Evolutionary conservation across 106 monocot species (phyloP).

Genomic region (Apostasia ramifera): DNA sequence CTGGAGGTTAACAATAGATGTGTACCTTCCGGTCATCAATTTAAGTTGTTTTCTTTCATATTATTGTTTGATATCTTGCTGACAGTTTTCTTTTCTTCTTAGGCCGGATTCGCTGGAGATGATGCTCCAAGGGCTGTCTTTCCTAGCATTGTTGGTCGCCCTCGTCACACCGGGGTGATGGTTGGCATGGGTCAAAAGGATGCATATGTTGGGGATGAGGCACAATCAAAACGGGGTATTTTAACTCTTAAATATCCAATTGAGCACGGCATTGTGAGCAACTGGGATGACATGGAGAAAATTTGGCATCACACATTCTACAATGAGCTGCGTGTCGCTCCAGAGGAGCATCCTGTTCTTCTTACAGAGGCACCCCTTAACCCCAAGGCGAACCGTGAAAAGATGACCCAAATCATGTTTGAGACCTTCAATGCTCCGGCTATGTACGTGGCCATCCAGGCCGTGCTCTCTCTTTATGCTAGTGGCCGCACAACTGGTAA

Average conservation of each 20-base stretch:
- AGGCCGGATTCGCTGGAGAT: conserved; percentile 31
- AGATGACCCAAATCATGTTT: conserved; percentile 36
- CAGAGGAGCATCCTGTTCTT: conserved; percentile 23
- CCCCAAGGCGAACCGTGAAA: conserved; percentile 22
- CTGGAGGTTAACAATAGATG: neutral
- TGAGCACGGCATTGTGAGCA: conserved; percentile 27
- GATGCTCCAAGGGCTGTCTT: conserved; percentile 30
- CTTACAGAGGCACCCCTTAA: conserved; percentile 24
- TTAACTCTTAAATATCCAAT: conserved; percentile 17
- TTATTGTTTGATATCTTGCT: neutral
- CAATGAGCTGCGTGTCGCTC: conserved; percentile 27
- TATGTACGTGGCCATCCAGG: conserved; percentile 36
- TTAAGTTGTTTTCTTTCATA: neutral
- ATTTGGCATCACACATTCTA: conserved; percentile 27
- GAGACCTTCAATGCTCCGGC: conserved; percentile 33
- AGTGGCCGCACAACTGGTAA: conserved; percentile 28
- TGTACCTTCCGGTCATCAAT: neutral
- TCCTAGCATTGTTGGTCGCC: conserved; percentile 26
- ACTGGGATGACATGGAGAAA: conserved; percentile 34
- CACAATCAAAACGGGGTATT: conserved; percentile 21
- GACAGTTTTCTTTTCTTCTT: neutral
- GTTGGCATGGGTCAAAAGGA: conserved; percentile 39
- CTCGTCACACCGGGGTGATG: conserved; percentile 37
- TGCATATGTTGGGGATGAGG: conserved; percentile 28
- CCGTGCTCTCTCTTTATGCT: conserved; percentile 28